A percentile compares a stretch with the other conserved stretches of the same genome.
phyloP scores from a whole-genome alignment of 2,329 filamentous ascomycete genomes.

The Hypoxylon sp. region DNA sequence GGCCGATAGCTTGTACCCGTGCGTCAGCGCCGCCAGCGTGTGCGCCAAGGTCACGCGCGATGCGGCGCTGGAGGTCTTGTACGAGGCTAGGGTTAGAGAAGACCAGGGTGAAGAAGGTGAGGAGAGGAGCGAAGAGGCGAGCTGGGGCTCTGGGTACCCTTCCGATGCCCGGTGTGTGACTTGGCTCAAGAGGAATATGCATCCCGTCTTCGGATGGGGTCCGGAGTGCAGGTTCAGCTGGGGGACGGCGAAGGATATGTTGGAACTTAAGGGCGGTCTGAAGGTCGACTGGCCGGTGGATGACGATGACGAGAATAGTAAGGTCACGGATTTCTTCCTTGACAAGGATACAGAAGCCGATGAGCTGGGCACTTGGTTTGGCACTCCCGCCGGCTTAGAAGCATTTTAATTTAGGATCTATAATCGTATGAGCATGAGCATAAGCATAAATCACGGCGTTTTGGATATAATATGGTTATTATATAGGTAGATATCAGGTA shows the following conservation, averaged over 20 bases:
- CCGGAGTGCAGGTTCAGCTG: constrained; percentile 93
- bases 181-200: constrained; percentile 88
- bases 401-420: constrained; percentile 65
- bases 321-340: constrained; percentile 79
- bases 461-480: constrained; percentile 12
- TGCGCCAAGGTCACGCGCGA: constrained; percentile 97
- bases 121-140: constrained; percentile 54
- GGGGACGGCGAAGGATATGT: constrained; percentile 92
- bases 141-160: constrained; percentile 94
- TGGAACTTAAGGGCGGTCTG: constrained; percentile 77
- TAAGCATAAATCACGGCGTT: constrained; percentile 40
- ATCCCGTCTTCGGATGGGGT: constrained; percentile 95
- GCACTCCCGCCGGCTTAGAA: constrained; percentile 72
- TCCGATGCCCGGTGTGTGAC: constrained; percentile 80
- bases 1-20: constrained; percentile 90
- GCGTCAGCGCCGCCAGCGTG: constrained; percentile 91
- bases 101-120: constrained; percentile 39
- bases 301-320: constrained; percentile 72
- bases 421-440: constrained; percentile 29
- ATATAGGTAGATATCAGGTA: too few relatives aligned
- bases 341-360: constrained; percentile 59
- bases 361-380: constrained; percentile 85
- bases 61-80: constrained; percentile 83
- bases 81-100: constrained; percentile 58
- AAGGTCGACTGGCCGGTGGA: constrained; percentile 85